Base-by-base conservation (phyloP, 179 eudicot genomes). In the Camellia oleifera region DNA sequence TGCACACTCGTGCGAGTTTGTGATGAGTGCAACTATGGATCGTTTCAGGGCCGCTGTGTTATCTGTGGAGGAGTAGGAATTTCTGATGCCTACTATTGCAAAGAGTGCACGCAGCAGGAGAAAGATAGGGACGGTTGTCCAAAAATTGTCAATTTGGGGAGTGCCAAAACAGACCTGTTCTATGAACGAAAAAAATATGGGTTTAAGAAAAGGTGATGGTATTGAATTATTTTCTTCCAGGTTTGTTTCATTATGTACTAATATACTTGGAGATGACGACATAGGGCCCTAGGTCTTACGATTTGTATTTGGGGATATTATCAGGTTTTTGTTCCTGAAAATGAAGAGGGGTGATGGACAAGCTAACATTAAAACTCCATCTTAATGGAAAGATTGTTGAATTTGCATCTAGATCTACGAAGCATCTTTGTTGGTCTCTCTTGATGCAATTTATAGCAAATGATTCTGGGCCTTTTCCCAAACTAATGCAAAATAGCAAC, bases 31-130 rank as follows among this genome's bases (percentile, higher is more conserved):
- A 94, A 91, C 83, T 92, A 94, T 40, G 93, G 98, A 45, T 94
- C 98, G 11, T 94, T 94, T 77, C 94, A 92, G 66, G 94, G 97
- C 26, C 87, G 93, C 17, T 94, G 98, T 77, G 95, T 92, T 53
- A 88, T 92, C 72, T 94, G 97, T 82, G 98, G 98, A 74, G 98
- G 98, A 46, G 92, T 91, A 10, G 97, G 98, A 20, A 91, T 94
- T 73, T 94, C 95, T 50, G 97, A 92, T 83, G 97, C 95, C 23
- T 91, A 91, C 82, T 90, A 90, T 81, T 92, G 95, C 89, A 94
- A 94, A 68, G 98, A 94, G 80, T 92, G 97, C 83, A 91, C 98
- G 13, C 93, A 91, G 78, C 95, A 90, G 80, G 93, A 94, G 85
- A 92, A 91, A 82, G 95, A 94, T 78, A 85, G 94, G 58, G 98